phyloP scores from a whole-genome alignment of 2,329 filamentous ascomycete genomes.

The Chaetoscypha palmicola region DNA sequence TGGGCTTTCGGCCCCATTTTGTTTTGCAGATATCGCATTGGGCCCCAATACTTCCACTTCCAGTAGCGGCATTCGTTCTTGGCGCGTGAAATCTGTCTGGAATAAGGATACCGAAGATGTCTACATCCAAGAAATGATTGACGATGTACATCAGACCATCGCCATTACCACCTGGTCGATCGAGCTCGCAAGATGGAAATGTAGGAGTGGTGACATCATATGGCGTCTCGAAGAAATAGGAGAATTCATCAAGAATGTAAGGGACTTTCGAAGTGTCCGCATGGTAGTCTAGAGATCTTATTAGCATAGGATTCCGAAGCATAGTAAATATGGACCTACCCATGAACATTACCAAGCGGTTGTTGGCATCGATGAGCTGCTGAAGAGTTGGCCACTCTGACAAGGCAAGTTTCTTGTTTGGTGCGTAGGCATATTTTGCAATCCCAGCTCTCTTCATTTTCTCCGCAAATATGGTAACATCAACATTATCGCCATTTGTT shows the following conservation, averaged over 20 bases:
- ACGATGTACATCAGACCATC: conserved; percentile 48
- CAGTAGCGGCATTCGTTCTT: conserved; percentile 41
- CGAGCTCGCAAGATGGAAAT: conserved; percentile 59
- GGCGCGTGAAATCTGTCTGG: conserved; percentile 42
- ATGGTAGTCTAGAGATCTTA: conserved; percentile 50
- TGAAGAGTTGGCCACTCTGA: conserved; percentile 64
- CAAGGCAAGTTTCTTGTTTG: conserved; percentile 31
- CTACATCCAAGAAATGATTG: conserved; percentile 57
- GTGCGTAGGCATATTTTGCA: conserved; percentile 25
- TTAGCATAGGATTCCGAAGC: too few species aligned
- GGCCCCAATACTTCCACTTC: conserved; percentile 44
- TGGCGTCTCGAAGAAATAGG: conserved; percentile 65
- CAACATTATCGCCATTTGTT: conserved; percentile 53
- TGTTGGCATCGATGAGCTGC: conserved; percentile 53
- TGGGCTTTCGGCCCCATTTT: conserved; percentile 42
- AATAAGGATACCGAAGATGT: conserved; percentile 40
- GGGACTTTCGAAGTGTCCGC: conserved; percentile 43
- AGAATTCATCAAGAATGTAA: conserved; percentile 59
- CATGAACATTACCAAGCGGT: conserved; percentile 64
- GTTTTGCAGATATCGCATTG: conserved; percentile 41
- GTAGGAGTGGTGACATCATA: conserved; percentile 50
- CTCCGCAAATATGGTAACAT: conserved; percentile 45
- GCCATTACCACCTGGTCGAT: conserved; percentile 46
- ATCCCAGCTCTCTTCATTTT: conserved; percentile 23
- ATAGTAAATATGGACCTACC: conserved; percentile 37